Evolutionary conservation across 2,329 filamentous ascomycete genomes (phyloP), one percentile per base, ranked within the genome.

Genomic region (Penicillium sp.): DNA sequence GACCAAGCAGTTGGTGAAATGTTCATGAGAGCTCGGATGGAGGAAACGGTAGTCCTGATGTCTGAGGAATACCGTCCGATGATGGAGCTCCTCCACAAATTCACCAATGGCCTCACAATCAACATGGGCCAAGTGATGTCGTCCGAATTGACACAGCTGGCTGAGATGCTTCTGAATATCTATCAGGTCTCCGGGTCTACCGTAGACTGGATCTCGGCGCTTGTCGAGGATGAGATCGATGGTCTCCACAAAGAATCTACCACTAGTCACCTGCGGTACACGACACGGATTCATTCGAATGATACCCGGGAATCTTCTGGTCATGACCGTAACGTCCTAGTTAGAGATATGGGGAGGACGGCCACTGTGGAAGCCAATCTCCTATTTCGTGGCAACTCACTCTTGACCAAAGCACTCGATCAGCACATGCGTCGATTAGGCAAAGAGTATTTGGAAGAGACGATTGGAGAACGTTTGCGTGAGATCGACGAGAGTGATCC

Each of bases 141-240:
- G 0, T 85, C 86, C 2, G 90, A 91, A 68, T 80, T 97, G 33
- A 89, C 89, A 52, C 83, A 86, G n/a, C 75, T 98, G 9, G 90
- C 92, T 2, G 93, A 97, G 70, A 87, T 90, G 27, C 85, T 98
- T 37, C 79, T 98, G 61, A 96, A 98, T 71, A 96, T 99, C 52
- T 99, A 93, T 68, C 95, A 99, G 70, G 93, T 96, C 3, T 93
- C 92, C 2, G 91, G 91, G 0, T 85, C 86, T 37, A 90, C 90
- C 2, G 84, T 84, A 44, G 91, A 97, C 57, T 99, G 95, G 95
- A 83, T 99, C 22, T 95, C 91, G 81, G 88, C 91, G 2, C 80
- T 99, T 41, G 90, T 97, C 0, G 95, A 99, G 73, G 93, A 98
- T 70, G 95, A 99, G 73, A 98, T 99, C 56, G 95, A 98, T 68